Evolutionary conservation across 495 filamentous ascomycete species (phyloP), one percentile per base, ranked within the genome.

Genomic region (Corynascus novoguineensis): DNA sequence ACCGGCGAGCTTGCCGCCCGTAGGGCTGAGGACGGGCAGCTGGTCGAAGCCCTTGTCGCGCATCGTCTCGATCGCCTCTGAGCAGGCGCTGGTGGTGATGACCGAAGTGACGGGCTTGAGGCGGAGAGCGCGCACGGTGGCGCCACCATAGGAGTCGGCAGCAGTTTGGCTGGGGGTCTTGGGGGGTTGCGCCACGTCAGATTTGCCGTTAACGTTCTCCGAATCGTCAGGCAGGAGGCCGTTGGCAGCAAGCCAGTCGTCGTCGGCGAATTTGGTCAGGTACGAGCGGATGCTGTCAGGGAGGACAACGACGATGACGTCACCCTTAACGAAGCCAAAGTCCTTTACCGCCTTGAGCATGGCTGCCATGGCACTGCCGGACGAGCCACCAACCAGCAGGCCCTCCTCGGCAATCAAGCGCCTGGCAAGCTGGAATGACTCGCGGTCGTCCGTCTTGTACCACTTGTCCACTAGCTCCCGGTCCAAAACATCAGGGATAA

Each of bases 221-320:
- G 37, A 50, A 28, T 68, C 64, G 45, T 57, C 52, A 10, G 86
- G 78, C 14, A 96, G 79, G 37, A 97, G 89, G 64, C 90, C 85
- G 68, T 97, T 97, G 45, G 92, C 92, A 48, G 89, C 90, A 47
- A 97, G 85, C 95, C 95, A 97, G 72, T 96, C 90, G 67, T 98
- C 93, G 66, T 98, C 95, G 60, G 91, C 88, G 67, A 98, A 98
- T 78, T 99, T 99, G 73, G 86, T 91, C n/a, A 99, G 83, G 68
- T 99, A 99, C 68, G 89, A 95, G 62, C 93, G 81, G 62, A 99
- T 96, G 73, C 90, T 96, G 69, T 99, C 93, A 0, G 93, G 95
- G 31, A 96, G 75, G 29, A 99, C 77, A 14, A 97, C 89, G 15
- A 98, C 93, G 0, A 97, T 83, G 12, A 89, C 81, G 64, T 96